Evolutionary conservation across 495 filamentous ascomycete species (phyloP).

Genomic region (Penicillium riverlandense): DNA sequence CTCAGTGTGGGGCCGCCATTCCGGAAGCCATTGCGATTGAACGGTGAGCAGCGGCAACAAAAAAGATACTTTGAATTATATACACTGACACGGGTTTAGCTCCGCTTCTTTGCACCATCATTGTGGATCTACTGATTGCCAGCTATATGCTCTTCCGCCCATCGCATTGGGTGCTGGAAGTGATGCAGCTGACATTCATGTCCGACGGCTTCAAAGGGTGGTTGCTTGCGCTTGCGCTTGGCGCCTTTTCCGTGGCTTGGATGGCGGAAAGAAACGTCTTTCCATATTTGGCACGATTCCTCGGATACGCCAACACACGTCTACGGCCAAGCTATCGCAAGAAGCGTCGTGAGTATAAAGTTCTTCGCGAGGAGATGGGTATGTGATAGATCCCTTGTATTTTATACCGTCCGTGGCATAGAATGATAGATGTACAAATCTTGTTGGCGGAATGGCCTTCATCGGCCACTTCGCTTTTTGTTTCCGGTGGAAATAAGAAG

Average conservation of each 20-base stretch:
- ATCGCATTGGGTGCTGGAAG: conserved; percentile 52
- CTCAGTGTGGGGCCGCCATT: conserved; percentile 87
- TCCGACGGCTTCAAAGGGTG: conserved; percentile 62
- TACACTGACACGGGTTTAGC: conserved; percentile 9
- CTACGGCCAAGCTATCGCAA: conserved; percentile 56
- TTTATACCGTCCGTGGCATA: neutral
- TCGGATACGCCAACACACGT: conserved; percentile 51
- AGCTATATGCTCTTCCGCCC: conserved; percentile 74
- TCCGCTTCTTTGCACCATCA: conserved; percentile 75
- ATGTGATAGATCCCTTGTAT: conserved; percentile 13
- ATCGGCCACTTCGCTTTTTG: too few relatives aligned
- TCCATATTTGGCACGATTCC: conserved; percentile 55
- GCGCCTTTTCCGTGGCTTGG: conserved; percentile 61
- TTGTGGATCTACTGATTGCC: conserved; percentile 55
- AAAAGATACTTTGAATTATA: too few relatives aligned
- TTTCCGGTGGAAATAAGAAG: too few relatives aligned
- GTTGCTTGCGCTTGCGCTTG: conserved; percentile 58
- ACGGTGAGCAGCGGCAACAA: conserved; percentile 48
- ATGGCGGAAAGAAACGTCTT: conserved; percentile 64
- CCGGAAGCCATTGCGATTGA: conserved; percentile 69
- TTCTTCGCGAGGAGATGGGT: conserved; percentile 67
- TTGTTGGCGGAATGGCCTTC: too few relatives aligned
- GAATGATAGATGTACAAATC: too few relatives aligned
- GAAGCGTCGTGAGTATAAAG: conserved; percentile 81
- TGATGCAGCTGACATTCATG: conserved; percentile 85